A percentile compares a stretch with the other conserved stretches of the same genome.
Evolutionary conservation across 2,329 filamentous ascomycete species (phyloP).

Genomic region (Aspergillus thermomutatus): DNA sequence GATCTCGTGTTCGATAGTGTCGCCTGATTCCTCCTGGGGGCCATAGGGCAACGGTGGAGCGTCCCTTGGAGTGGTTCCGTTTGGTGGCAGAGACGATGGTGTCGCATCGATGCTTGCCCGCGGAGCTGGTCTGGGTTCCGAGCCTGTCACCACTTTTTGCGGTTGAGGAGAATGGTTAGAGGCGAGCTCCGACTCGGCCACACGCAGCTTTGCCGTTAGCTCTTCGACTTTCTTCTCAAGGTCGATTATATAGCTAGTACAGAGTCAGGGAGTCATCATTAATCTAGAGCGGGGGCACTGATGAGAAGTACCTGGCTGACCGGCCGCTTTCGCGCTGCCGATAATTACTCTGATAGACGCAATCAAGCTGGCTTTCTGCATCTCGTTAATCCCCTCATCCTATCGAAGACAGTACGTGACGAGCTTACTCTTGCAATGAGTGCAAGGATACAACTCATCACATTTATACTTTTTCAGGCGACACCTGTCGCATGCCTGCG

Average conservation of each 20-base stretch:
- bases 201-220: conserved; percentile 24
- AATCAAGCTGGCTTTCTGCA: conserved; percentile 31
- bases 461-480: conserved; percentile 50
- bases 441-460: conserved; percentile 45
- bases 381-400: not conserved
- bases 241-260: conserved; percentile 34
- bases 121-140: conserved; percentile 1
- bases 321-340: conserved; percentile 28
- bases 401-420: conserved; percentile 20
- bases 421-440: conserved; percentile 42
- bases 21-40: conserved; percentile 20
- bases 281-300: not conserved
- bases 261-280: not conserved
- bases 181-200: conserved; percentile 16
- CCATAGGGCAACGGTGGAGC: conserved; percentile 13
- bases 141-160: not conserved
- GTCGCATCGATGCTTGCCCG: conserved; percentile 16
- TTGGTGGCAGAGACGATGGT: conserved; percentile 22
- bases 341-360: conserved; percentile 34
- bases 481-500: conserved; percentile 46
- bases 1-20: conserved; percentile 37
- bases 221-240: conserved; percentile 34
- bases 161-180: conserved; percentile 11
- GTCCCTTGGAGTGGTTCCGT: conserved; percentile 18
- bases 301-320: conserved; percentile 24